These are phyloP conservation scores for Talaromyces borbonicus DNA, from an alignment of 495 filamentous ascomycete species.

Conservation along the genomic window DNA sequence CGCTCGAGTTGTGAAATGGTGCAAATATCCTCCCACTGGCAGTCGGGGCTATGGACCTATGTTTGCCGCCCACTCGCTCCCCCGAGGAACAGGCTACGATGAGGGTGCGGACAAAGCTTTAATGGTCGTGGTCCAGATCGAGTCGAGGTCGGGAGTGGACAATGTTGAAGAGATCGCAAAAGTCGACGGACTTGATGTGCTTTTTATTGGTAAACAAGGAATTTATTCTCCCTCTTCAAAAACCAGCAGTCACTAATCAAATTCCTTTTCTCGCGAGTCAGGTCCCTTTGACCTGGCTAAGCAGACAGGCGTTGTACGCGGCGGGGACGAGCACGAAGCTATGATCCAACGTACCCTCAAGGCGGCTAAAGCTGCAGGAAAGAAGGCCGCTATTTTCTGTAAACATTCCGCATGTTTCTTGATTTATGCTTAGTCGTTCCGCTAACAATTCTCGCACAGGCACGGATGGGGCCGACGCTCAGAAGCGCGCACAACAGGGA, in stretches of 20 bases:
- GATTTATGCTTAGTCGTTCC: background rate
- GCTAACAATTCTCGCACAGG: slow-evolving; percentile 12
- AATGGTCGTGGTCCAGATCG: slow-evolving; percentile 36
- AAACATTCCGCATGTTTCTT: slow-evolving; percentile 7
- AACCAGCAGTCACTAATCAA: background rate
- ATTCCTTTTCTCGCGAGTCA: background rate
- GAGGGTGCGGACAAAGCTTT: slow-evolving; percentile 24
- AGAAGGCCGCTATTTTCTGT: slow-evolving; percentile 72
- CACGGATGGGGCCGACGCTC: slow-evolving; percentile 53
- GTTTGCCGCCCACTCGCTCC: slow-evolving; percentile 35
- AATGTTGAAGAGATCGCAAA: slow-evolving; percentile 41
- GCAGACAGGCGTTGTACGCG: slow-evolving; percentile 26
- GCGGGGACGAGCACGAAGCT: slow-evolving; percentile 38
- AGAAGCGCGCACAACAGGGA: slow-evolving; percentile 51
- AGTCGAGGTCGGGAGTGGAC: slow-evolving; percentile 35
- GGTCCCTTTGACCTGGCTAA: slow-evolving; percentile 49
- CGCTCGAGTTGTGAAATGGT: slow-evolving; percentile 44
- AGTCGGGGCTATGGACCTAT: slow-evolving; percentile 58
- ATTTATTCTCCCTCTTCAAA: background rate
- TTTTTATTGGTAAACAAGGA: slow-evolving; percentile 26
- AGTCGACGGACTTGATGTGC: slow-evolving; percentile 33
- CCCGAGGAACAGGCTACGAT: slow-evolving; percentile 29
- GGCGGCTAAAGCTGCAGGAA: slow-evolving; percentile 56
- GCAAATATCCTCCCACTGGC: slow-evolving; percentile 59
- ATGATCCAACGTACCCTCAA: slow-evolving; percentile 55